A percentile compares a stretch with the other conserved stretches of the same genome.
Conservation (phyloP, 257 asterid species). For the Penstemon barbatus region DNA sequence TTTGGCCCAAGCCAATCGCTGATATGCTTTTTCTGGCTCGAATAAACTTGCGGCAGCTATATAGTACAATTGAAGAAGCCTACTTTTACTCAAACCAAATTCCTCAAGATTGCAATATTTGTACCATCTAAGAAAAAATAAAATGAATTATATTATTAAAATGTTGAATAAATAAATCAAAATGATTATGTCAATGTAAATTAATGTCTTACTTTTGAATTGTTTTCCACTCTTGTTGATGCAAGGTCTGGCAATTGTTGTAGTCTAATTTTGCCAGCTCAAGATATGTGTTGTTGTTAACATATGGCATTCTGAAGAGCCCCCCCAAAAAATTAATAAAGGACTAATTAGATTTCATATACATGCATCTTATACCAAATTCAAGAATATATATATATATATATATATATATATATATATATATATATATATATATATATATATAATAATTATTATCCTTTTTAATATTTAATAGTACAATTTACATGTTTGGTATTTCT, state of each 20-base stretch:
- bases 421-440: too few species aligned
- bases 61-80: constrained; percentile 41
- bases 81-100: constrained; percentile 46
- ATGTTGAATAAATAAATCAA: not conserved
- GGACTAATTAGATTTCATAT: not conserved
- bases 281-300: constrained; percentile 64
- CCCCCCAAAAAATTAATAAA: not conserved
- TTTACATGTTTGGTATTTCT: too few species aligned
- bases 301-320: constrained; percentile 64
- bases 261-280: constrained; percentile 77
- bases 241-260: constrained; percentile 65
- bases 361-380: too few species aligned
- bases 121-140: constrained; percentile 56
- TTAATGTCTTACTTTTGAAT: constrained; percentile 60
- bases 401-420: too few species aligned
- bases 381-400: too few species aligned
- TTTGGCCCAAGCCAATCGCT: constrained; percentile 78
- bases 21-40: constrained; percentile 60
- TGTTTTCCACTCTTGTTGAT: constrained; percentile 69
- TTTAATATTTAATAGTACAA: too few species aligned
- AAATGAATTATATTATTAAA: not conserved
- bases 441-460: too few species aligned
- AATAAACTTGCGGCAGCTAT: constrained; percentile 57
- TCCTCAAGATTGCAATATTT: constrained; percentile 38
- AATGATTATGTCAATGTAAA: not conserved